A percentile compares a stretch with the other conserved stretches of the same genome.
Evolutionary conservation across 2,329 filamentous ascomycete genomes (phyloP).

Genomic region (Teratosphaeria pseudoeucalypti): DNA sequence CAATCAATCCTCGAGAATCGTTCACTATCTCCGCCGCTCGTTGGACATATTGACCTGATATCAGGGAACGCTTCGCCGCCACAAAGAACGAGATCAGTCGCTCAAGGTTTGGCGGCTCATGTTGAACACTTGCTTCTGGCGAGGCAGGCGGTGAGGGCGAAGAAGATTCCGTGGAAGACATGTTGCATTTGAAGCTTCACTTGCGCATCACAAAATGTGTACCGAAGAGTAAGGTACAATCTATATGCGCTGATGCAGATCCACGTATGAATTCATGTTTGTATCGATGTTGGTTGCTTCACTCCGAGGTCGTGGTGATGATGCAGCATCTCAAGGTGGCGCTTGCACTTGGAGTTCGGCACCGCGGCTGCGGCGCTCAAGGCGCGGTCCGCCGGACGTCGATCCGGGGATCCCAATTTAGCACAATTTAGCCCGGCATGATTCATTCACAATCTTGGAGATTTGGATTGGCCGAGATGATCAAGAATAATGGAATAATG

Average conservation of each 20-base stretch:
- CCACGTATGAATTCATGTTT: no score
- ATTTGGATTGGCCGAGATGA: background rate
- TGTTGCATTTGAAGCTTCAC: background rate
- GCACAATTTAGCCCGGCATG: background rate
- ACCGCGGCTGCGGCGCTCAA: background rate
- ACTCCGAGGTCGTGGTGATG: background rate
- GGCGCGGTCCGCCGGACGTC: background rate
- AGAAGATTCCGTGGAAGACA: conserved; percentile 9
- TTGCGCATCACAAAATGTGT: background rate
- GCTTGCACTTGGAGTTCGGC: background rate
- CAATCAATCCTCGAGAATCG: conserved; percentile 61
- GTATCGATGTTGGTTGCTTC: background rate
- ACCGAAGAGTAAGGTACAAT: background rate
- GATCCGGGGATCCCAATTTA: background rate
- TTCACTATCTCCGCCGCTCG: conserved; percentile 80
- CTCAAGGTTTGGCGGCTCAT: conserved; percentile 48
- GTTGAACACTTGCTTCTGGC: conserved; percentile 30
- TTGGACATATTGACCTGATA: conserved; percentile 71
- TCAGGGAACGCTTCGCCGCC: conserved; percentile 75
- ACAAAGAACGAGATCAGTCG: conserved; percentile 75
- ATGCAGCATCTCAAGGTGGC: background rate
- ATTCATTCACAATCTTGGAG: background rate
- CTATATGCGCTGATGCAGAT: background rate
- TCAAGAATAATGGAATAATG: no score
- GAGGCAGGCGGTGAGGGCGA: conserved; percentile 31